Conservation (phyloP, 2,329 filamentous ascomycete genomes). For the Allantophomopsis lycopodina region DNA sequence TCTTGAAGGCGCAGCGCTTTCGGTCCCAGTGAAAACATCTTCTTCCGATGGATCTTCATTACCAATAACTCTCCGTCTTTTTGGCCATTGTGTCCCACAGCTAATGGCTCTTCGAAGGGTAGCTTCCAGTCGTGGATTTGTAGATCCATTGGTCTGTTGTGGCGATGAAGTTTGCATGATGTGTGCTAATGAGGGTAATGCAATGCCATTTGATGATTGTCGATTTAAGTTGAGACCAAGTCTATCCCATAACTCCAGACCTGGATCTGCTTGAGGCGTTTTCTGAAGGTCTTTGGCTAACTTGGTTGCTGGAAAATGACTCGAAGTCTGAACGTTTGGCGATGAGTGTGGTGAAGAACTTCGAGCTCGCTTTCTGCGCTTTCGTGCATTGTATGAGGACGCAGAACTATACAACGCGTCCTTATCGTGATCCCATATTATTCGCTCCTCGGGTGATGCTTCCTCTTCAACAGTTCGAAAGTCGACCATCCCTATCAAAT, state of each 20-base stretch:
- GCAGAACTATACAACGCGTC: conserved; percentile 24
- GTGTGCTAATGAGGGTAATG: conserved; percentile 44
- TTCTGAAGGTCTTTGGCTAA: conserved; percentile 42
- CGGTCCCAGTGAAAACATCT: conserved; percentile 18
- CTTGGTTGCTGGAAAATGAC: conserved; percentile 13
- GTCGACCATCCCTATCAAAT: conserved; percentile 32
- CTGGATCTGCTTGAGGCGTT: conserved; percentile 59
- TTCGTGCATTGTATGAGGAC: conserved; percentile 32
- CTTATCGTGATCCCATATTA: conserved; percentile 42
- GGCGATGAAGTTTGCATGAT: conserved; percentile 61
- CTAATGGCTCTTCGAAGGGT: conserved; percentile 52
- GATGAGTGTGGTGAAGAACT: conserved; percentile 65
- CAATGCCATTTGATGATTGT: conserved; percentile 11
- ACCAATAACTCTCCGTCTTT: conserved; percentile 47
- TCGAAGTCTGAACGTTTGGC: conserved; percentile 31
- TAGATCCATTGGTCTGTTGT: conserved; percentile 33
- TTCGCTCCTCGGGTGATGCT: conserved; percentile 43
- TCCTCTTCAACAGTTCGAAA: conserved; percentile 29
- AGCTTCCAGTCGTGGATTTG: conserved; percentile 25
- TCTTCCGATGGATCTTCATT: conserved; percentile 18
- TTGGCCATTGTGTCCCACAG: conserved; percentile 59
- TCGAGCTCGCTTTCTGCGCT: conserved; percentile 46
- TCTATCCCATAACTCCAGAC: conserved; percentile 64
- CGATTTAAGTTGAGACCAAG: conserved; percentile 39
- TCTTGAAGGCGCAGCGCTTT: conserved; percentile 36